Conservation (phyloP, 148 eudicot species). For the Cornus kousa region DNA sequence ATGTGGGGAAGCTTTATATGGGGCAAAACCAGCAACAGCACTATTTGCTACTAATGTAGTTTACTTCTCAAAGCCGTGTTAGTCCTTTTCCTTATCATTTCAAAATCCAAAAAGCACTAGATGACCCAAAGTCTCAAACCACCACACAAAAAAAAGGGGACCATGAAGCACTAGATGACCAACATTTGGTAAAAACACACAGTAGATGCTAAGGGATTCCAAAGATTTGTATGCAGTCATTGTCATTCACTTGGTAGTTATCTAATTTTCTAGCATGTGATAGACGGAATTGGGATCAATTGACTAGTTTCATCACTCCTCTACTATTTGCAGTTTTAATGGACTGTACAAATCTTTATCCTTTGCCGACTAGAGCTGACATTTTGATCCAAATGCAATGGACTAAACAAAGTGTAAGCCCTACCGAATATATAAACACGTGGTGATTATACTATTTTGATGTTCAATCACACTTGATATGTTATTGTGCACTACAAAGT, state of each 20-base stretch:
- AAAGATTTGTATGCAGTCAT: background rate
- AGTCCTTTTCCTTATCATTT: background rate
- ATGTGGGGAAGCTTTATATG: too few relatives aligned
- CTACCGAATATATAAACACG: too few relatives aligned
- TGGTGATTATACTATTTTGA: background rate
- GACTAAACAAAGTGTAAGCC: too few relatives aligned
- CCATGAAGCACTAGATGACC: background rate
- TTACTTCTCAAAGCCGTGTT: background rate
- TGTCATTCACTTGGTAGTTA: background rate
- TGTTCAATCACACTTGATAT: background rate
- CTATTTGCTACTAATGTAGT: background rate
- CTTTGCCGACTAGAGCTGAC: too few relatives aligned
- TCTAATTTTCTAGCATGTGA: too few relatives aligned
- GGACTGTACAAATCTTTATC: too few relatives aligned
- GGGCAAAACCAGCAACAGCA: too few relatives aligned
- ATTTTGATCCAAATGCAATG: too few relatives aligned
- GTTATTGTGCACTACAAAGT: background rate
- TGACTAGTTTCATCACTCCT: too few relatives aligned
- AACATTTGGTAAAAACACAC: too few relatives aligned
- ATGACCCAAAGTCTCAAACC: background rate
- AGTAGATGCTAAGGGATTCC: background rate
- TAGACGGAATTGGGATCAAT: too few relatives aligned
- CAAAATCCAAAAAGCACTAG: background rate
- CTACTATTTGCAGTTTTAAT: too few relatives aligned
- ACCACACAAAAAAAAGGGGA: background rate